phyloP scores from a whole-genome alignment of 345 rosid species.

The Salix udensis region DNA sequence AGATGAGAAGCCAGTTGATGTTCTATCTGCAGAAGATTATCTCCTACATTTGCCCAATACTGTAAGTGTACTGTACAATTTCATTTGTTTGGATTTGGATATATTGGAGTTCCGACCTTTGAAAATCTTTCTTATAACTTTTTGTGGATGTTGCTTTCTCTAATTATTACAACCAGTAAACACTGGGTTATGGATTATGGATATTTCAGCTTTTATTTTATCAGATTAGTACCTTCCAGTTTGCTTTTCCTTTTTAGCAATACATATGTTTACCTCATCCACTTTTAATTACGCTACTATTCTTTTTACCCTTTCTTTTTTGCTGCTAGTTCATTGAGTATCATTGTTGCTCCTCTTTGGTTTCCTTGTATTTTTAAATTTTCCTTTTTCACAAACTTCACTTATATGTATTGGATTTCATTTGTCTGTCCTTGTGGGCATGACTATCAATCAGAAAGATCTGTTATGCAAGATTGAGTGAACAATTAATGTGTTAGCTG shows the following conservation, averaged over 20 bases:
- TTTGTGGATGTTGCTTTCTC: neutral
- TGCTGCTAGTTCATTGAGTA: neutral
- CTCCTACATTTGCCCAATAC: conserved; percentile 71
- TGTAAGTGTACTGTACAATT: conserved; percentile 43
- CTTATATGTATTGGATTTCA: neutral
- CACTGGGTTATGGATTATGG: neutral
- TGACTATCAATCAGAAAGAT: neutral
- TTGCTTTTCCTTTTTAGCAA: neutral
- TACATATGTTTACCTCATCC: neutral
- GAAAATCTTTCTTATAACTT: neutral
- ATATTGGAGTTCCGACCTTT: neutral
- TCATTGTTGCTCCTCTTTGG: neutral
- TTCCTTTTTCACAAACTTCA: neutral
- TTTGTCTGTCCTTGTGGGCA: neutral
- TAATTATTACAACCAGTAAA: neutral
- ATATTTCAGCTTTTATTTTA: neutral
- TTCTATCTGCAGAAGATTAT: conserved; percentile 63
- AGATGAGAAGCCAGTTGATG: conserved; percentile 48
- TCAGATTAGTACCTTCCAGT: neutral
- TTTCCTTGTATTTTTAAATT: neutral
- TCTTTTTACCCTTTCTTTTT: neutral
- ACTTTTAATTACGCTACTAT: neutral
- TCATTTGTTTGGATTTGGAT: neutral
- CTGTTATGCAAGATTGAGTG: neutral
- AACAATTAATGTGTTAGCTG: neutral